phyloP scores from a whole-genome alignment of 2,329 filamentous ascomycete genomes.

The Gaeumannomyces sp. region DNA sequence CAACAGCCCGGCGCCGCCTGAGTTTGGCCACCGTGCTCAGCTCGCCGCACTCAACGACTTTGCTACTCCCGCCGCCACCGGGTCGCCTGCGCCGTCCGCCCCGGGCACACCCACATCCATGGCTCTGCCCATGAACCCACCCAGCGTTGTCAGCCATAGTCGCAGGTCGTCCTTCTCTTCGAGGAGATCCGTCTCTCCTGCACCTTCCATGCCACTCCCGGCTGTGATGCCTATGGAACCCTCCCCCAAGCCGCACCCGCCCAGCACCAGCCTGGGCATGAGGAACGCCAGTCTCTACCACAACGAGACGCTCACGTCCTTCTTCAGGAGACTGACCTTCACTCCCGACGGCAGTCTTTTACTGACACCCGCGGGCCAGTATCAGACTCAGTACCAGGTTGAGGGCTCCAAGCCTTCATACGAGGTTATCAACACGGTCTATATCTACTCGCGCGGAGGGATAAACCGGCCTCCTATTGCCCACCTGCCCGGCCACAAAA shows the following conservation, averaged over 20 bases:
- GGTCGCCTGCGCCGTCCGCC: constrained; percentile 82
- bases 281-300: constrained; percentile 89
- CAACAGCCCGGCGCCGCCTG: constrained; percentile 84
- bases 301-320: constrained; percentile 94
- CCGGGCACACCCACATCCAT: constrained; percentile 90
- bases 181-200: constrained; percentile 84
- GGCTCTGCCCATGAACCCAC: constrained; percentile 92
- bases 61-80: constrained; percentile 45
- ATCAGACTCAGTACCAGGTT: constrained; percentile 68
- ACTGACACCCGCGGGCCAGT: constrained; percentile 91
- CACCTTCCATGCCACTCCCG: constrained; percentile 86
- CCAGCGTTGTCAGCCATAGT: constrained; percentile 80
- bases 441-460: constrained; percentile 93
- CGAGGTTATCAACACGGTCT: constrained; percentile 93
- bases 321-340: constrained; percentile 90
- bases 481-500: constrained; percentile 94
- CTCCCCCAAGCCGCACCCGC: constrained; percentile 69
- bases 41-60: constrained; percentile 49
- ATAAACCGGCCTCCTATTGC: constrained; percentile 95
- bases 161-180: constrained; percentile 89
- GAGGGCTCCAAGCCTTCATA: constrained; percentile 65
- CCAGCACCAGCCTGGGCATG: constrained; percentile 53
- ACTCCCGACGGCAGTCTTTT: constrained; percentile 91
- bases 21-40: constrained; percentile 63
- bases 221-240: constrained; percentile 92